These are phyloP conservation scores for Bolboschoenoplectus hybrid DNA, from an alignment of 202 grass and related monocot genomes.

Conservation along the genomic window DNA sequence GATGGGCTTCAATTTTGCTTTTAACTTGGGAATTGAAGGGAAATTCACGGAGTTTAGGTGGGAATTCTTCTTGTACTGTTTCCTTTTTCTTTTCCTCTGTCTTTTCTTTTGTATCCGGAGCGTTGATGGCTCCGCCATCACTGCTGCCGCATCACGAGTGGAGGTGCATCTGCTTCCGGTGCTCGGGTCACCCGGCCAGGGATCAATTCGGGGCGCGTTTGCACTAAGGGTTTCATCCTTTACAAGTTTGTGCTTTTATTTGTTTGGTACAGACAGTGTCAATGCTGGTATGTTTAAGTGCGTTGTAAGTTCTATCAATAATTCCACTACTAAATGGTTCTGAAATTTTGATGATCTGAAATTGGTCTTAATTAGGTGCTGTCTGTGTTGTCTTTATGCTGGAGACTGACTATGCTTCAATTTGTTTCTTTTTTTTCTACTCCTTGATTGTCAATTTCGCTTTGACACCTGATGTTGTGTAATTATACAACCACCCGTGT, in stretches of 20 bases:
- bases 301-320: not conserved
- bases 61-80: not conserved
- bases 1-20: slow-evolving; percentile 7
- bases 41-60: not conserved
- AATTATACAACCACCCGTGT: slow-evolving; percentile 3
- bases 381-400: not conserved
- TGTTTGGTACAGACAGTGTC: not conserved
- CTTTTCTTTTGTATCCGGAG: not conserved
- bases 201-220: not conserved
- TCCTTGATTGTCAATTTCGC: not conserved
- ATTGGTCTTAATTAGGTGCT: not conserved
- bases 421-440: slow-evolving; percentile 23
- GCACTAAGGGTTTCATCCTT: slow-evolving; percentile 32
- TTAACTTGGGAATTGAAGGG: not conserved
- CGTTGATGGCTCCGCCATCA: not conserved
- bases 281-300: slow-evolving; percentile 48
- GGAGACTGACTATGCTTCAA: not conserved
- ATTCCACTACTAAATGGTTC: not conserved
- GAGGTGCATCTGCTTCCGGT: not conserved
- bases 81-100: slow-evolving; percentile 5
- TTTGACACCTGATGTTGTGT: not conserved
- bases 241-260: not conserved
- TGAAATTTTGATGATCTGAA: slow-evolving; percentile 24
- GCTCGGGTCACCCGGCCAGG: not conserved
- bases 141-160: not conserved